Evolutionary conservation across 352 stramenopile species (phyloP), one percentile per base, ranked within the genome.

Genomic region (Globisporangium abappressorium): DNA sequence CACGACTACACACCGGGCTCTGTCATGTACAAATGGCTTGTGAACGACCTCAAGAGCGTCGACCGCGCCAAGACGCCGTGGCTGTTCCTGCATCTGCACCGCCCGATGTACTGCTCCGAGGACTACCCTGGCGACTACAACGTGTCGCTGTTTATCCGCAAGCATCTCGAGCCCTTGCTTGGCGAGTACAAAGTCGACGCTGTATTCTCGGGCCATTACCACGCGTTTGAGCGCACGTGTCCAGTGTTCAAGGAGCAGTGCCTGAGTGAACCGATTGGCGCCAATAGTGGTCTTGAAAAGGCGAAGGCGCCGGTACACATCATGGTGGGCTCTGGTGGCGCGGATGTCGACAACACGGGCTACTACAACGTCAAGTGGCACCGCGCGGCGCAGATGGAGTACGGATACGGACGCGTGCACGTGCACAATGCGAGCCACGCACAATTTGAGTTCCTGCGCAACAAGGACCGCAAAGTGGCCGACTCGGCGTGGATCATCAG

Each of bases 201-300:
- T 18, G 87, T 97, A 58, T 69, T 98, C 26, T 81, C 88, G 15
- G 95, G 93, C 9, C 94, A 98, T 72, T 92, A 97, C 68, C 95
- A 98, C 77, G 90, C 82, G 9, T 98, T 98, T 66, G 82, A 98
- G 53, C 82, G 93, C 53, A 97, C 83, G 56, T 98, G 94, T 68
- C 84, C 89, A n/a, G 84, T 97, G 33, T 74, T 74, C 51, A 77
- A 82, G 11, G 87, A 84, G 6, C 83, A 88, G 58, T 97, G 91
- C 68, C 81, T 75, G 3, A 69, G 69, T 12, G 74, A 96, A 55
- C 75, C 72, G 33, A 73, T 82, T 15, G 28, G 28, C 12, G 26
- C 12, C 15, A 28, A 60, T 12, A 20, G 24, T 36, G 53, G 15
- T 71, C 46, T 72, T 20, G 72, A 67, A 12, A 75, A 71, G 18